Base-by-base conservation (phyloP, 371 early-diverging fungal genomes). In the Neoconidiobolus thromboides region DNA sequence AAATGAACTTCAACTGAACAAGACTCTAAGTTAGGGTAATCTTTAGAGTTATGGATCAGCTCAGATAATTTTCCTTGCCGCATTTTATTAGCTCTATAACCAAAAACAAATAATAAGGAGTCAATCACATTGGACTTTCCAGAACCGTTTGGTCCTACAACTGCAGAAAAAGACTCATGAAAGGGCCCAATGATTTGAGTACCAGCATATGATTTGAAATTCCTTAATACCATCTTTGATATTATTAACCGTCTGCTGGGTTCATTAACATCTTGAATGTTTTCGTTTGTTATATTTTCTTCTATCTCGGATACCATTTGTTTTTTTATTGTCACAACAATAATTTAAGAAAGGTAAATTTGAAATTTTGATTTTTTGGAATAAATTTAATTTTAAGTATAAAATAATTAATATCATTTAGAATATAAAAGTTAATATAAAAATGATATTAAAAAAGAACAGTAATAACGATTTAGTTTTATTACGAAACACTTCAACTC, bases 71-170 rank as follows among this genome's bases (percentile, higher is more conserved):
- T 90, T 14, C 87, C 88, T 71, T 99, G 99, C 52, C 99, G 80
- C 85, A 99, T 91, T 69, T 98, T 99, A 76, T 86, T 94, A 10
- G 99, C 98, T 60, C 94, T 78, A 73, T 93, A 99, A 14, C 99
- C 99, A 79, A 99, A 98, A 42, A 99, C 99, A 73, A 99, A 99
- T 39, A 99, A 73, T 43, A 99, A 76, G 0, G 95, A 82, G 72
- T 99, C 99, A 65, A 99, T 99, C 14, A 99, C 98, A 67, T 99
- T 99, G 5, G 96, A 95, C 73, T 96, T 99, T 42, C 99, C 99
- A 14, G 92, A 93, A n/a, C 99, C 99, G 65, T 99, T 99, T 2
- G 98, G 98, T 0, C 99, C 99, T 9, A 99, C 98, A 50, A 89
- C 76, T 55, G 83, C 65, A 3, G 91, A 87, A 66, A 90, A 90